Evolutionary conservation across 2,329 filamentous ascomycete genomes (phyloP), one percentile per base, ranked within the genome.

Genomic region (Exophiala bonariae): DNA sequence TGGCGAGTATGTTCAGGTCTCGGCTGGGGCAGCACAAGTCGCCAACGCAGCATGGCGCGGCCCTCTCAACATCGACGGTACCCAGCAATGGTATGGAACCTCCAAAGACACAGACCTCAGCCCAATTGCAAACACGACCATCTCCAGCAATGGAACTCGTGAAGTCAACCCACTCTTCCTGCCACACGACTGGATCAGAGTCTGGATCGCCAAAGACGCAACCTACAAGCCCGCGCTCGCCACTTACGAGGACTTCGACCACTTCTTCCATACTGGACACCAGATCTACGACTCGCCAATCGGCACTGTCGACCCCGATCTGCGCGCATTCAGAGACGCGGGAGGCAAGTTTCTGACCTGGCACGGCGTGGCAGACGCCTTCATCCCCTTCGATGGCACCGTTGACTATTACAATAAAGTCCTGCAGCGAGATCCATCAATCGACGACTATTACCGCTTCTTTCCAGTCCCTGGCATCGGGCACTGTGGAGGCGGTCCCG

Each of bases 281-380:
- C 49, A 59, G 2, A 50, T 66, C 36, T 74, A 68, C 49, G 52
- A 57, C 13, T 59, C 59, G 0, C 63, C 69, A 20, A 68, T 73
- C 4, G 64, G 61, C 3, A 68, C 68, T 0, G 47, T 56, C 16
- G 60, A 69, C 35, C 63, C 70, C 1, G 64, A 73, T 49, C 59
- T 75, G 0, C 58, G 59, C 0, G 52, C 43, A 0, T 74, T 74
- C 54, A 59, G 40, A 52, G 1, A 69, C 67, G 0, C 70, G 65
- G 39, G 45, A 5, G 45, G 45, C 1, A 75, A 74, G 50, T 63
- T 75, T 58, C 63, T 75, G 14, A 66, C 62, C 2, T 74, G 65
- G 63, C 72, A 75, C 43, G 72, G 71, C 1, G 49, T 68, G 4
- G 61, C 38, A 17, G 23, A 26, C 23, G 23, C 23, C 23, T 11